A percentile compares a stretch with the other conserved stretches of the same genome.
These are phyloP conservation scores for Erysimum cheiranthoides DNA, from an alignment of 345 rosid genomes.

Conservation along the genomic window DNA sequence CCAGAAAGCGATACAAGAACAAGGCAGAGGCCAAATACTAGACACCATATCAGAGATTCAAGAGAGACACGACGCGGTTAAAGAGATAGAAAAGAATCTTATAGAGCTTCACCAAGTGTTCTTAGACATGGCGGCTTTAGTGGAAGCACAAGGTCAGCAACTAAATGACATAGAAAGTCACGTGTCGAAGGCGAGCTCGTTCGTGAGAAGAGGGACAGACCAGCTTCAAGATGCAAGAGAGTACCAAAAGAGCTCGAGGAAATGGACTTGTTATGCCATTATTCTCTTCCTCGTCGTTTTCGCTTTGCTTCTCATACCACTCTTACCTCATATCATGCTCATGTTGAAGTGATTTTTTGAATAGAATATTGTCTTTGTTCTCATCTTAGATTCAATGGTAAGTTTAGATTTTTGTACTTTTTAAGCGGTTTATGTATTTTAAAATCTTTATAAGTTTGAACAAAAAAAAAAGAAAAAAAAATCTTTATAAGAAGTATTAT, in stretches of 20 bases:
- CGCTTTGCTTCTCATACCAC: constrained; percentile 58
- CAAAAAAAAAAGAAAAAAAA: neutral
- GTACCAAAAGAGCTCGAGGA: constrained; percentile 77
- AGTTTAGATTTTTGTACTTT: constrained; percentile 11
- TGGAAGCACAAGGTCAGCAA: constrained; percentile 90
- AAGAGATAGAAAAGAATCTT: constrained; percentile 86
- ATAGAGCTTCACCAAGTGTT: constrained; percentile 85
- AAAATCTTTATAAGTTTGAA: neutral
- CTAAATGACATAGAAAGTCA: constrained; percentile 82
- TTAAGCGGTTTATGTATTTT: neutral
- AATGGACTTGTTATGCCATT: constrained; percentile 73
- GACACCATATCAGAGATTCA: constrained; percentile 89
- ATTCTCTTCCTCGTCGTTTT: constrained; percentile 53
- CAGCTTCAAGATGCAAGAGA: constrained; percentile 73
- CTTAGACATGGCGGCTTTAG: constrained; percentile 84
- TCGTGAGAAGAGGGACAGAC: constrained; percentile 75
- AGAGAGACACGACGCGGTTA: constrained; percentile 82
- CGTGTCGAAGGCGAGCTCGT: constrained; percentile 79
- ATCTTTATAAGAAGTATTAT: neutral
- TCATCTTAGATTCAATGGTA: neutral
- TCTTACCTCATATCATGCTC: constrained; percentile 47
- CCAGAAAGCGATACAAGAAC: constrained; percentile 87
- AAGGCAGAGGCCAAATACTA: constrained; percentile 81
- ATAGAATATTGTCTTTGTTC: constrained; percentile 19
- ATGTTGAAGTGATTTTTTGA: constrained; percentile 31